Evolutionary conservation across 768 basidiomycete species (phyloP).

Genomic region (Tubosaeta sp.): DNA sequence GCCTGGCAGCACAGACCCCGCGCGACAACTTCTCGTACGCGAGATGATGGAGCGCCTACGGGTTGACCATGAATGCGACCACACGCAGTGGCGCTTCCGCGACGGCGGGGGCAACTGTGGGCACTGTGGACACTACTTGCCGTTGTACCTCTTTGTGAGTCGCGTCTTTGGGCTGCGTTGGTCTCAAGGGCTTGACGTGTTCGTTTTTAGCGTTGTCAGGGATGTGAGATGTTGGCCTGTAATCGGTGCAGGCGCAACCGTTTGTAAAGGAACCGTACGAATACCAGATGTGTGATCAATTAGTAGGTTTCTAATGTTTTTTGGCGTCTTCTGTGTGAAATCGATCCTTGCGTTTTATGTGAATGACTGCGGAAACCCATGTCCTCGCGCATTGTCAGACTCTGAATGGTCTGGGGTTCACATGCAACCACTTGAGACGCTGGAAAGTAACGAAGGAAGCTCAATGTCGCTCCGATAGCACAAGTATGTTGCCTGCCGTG

Average conservation of each 20-base stretch:
- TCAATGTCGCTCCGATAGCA: too few species aligned
- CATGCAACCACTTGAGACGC: too few species aligned
- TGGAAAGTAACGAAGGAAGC: too few species aligned
- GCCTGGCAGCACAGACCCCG: neutral
- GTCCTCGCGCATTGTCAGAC: too few species aligned
- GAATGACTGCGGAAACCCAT: too few species aligned
- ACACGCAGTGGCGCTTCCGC: conserved; percentile 41
- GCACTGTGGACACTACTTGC: conserved; percentile 33
- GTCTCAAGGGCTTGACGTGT: neutral
- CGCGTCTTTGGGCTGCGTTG: too few species aligned
- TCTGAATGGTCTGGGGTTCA: too few species aligned
- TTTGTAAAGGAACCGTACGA: conserved; percentile 11
- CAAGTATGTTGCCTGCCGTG: too few species aligned
- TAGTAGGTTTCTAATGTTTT: too few species aligned
- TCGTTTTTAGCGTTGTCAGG: conserved; percentile 29
- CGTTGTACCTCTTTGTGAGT: conserved; percentile 3
- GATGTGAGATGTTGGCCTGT: conserved; percentile 34
- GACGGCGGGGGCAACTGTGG: conserved; percentile 46
- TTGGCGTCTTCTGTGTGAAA: too few species aligned
- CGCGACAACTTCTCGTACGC: conserved; percentile 23
- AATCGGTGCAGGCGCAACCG: conserved; percentile 37
- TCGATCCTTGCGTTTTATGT: too few species aligned
- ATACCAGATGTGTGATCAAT: too few species aligned
- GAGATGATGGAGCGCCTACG: conserved; percentile 39
- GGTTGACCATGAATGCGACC: conserved; percentile 50